Percentiles rank a stretch among this genome's conserved stretches.
phyloP scores from a whole-genome alignment of 768 basidiomycete species.

The Suillus variegatus region DNA sequence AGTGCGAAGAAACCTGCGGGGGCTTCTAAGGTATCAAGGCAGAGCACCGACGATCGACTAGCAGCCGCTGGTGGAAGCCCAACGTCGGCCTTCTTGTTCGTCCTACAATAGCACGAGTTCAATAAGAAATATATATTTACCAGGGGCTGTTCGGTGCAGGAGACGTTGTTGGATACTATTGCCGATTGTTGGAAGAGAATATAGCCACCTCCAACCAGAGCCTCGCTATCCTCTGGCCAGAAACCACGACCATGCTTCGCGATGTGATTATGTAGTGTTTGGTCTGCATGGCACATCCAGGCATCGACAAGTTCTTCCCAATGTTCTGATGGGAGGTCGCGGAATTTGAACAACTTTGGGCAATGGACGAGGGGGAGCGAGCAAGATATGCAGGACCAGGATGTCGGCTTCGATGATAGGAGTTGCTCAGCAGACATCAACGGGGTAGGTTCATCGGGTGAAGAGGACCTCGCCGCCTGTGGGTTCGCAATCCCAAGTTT shows the following conservation, averaged over 20 bases:
- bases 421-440: conserved; percentile 77
- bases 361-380: conserved; percentile 67
- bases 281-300: conserved; percentile 97
- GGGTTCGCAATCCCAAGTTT: conserved; percentile 51
- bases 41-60: conserved; percentile 23
- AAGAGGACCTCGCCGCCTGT: not conserved
- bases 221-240: conserved; percentile 73
- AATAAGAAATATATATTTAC: conserved; percentile 47
- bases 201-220: conserved; percentile 89
- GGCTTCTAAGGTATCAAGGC: conserved; percentile 47
- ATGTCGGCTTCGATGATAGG: conserved; percentile 50
- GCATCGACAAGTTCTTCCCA: conserved; percentile 98
- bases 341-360: conserved; percentile 53
- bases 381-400: conserved; percentile 80
- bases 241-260: conserved; percentile 65
- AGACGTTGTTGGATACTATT: not conserved
- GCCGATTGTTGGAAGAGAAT: conserved; percentile 53
- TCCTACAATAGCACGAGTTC: conserved; percentile 43
- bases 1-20: conserved; percentile 49
- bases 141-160: conserved; percentile 40
- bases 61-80: conserved; percentile 66
- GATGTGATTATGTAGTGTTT: conserved; percentile 74
- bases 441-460: conserved; percentile 38
- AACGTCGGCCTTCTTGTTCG: conserved; percentile 93
- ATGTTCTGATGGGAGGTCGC: conserved; percentile 92